Evolutionary conservation across 1,139 yeast genomes (phyloP), one percentile per base, ranked within the genome.

Genomic region (Yamadazyma atlantica): DNA sequence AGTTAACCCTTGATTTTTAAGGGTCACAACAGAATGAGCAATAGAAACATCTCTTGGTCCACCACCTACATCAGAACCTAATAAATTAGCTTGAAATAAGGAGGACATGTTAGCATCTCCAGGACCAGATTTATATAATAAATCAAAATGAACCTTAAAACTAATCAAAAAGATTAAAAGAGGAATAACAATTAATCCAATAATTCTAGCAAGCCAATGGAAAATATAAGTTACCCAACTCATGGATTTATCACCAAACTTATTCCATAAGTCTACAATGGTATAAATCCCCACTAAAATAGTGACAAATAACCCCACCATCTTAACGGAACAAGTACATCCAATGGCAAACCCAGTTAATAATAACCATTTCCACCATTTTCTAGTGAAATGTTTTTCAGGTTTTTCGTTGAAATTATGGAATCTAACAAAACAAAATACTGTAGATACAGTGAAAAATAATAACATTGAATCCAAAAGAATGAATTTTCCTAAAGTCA

Each of bases 71-170:
- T 78, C 80, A 25, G 92, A 80, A 28, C 96, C 96, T 32, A 71
- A 65, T 55, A 92, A 75, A 59, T 88, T 86, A 38, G 98, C 98
- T 68, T 92, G 98, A 78, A 92, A 92, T 48, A 94, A 72, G 0
- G 97, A 88, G 13, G 96, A 86, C 98, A 94, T 94, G 55, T 85
- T 85, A 35, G 96, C 94, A 60, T 92, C 97, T 47, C 98, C 98
- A 14, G 97, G 81, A 46, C 99, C 95, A 11, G 86, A 69, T 49
- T 81, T 83, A 50, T 78, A 78, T 50, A 85, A 70, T 41, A 85
- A 66, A 47, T 80, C 88, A 55, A 85, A 85, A 60, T 85, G 95
- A 43, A 84, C 66, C 54, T 83, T 84, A 69, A 85, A 85, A 40
- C 79, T 74, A 42, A 80, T 56, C 57, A 84, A 60, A 55, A 83